Evolutionary conservation across 139 green algal genomes (phyloP).

Genomic region (Picochlorum sp.): DNA sequence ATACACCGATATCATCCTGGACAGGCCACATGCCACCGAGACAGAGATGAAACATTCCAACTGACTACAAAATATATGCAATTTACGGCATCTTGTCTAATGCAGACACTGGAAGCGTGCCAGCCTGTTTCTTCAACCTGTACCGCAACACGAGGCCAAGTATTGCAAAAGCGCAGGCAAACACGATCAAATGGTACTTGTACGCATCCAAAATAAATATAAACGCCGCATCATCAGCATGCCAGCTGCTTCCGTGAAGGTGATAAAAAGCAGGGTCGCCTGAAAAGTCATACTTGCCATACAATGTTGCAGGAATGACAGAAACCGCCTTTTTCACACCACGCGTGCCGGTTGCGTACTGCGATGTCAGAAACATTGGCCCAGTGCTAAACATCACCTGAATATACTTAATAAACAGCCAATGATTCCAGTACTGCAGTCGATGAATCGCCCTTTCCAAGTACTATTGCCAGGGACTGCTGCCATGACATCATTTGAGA

Average conservation of each 20-base stretch:
- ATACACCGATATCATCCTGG: too few species aligned
- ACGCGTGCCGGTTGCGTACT: slow-evolving; percentile 8
- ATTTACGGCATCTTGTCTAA: too few species aligned
- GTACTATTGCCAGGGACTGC: slow-evolving; percentile 18
- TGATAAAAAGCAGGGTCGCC: slow-evolving; percentile 31
- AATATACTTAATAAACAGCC: slow-evolving; percentile 42
- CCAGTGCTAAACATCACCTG: slow-evolving; percentile 53
- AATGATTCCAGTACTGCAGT: slow-evolving; percentile 33
- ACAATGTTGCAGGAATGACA: slow-evolving; percentile 28
- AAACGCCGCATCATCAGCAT: slow-evolving; percentile 36
- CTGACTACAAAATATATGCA: too few species aligned
- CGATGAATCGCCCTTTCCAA: slow-evolving; percentile 8
- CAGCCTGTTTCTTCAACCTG: not conserved
- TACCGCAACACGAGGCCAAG: not conserved
- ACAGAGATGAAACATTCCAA: too few species aligned
- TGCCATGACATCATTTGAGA: slow-evolving; percentile 48
- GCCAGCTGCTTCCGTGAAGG: slow-evolving; percentile 42
- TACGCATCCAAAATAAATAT: slow-evolving; percentile 40
- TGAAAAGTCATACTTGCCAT: slow-evolving; percentile 42
- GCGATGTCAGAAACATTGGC: slow-evolving; percentile 48
- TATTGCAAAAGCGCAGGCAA: not conserved
- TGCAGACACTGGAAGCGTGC: not conserved
- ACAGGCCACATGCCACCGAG: too few species aligned
- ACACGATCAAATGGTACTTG: slow-evolving; percentile 7
- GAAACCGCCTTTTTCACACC: slow-evolving; percentile 9